phyloP scores from a whole-genome alignment of 73 alveolate species.

The Tetrahymena malaccensis region DNA sequence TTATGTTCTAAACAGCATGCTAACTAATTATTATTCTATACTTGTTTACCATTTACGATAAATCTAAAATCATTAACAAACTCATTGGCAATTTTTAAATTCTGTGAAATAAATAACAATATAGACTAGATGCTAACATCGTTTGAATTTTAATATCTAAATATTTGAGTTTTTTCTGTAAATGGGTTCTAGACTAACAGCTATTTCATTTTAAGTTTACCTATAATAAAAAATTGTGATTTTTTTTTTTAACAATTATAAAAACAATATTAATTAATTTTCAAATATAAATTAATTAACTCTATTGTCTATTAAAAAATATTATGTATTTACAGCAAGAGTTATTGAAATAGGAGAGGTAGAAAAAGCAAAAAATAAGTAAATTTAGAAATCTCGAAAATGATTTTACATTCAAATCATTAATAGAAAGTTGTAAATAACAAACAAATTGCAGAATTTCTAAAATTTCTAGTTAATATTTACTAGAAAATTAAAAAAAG shows the following conservation, averaged over 20 bases:
- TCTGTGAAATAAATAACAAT: neutral
- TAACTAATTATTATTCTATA: neutral
- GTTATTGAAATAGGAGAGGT: too few species aligned
- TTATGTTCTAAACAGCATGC: neutral
- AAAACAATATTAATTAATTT: too few species aligned
- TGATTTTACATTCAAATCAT: too few species aligned
- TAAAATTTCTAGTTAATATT: too few species aligned
- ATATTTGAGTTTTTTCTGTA: neutral
- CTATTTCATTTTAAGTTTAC: neutral
- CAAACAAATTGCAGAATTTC: too few species aligned
- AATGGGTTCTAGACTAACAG: neutral
- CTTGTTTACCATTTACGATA: neutral
- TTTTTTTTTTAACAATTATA: too few species aligned
- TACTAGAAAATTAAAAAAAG: too few species aligned
- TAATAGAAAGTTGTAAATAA: too few species aligned
- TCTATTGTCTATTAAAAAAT: neutral
- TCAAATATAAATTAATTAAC: neutral
- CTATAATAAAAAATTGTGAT: too few species aligned
- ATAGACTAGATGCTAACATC: neutral
- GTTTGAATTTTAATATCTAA: neutral
- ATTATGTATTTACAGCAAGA: too few species aligned
- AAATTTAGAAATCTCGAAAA: too few species aligned
- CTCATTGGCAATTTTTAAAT: neutral
- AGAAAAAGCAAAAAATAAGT: too few species aligned
- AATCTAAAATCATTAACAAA: neutral